These are phyloP conservation scores for Friedmanniomyces simplex DNA, from an alignment of 495 filamentous ascomycete species.

Conservation along the genomic window DNA sequence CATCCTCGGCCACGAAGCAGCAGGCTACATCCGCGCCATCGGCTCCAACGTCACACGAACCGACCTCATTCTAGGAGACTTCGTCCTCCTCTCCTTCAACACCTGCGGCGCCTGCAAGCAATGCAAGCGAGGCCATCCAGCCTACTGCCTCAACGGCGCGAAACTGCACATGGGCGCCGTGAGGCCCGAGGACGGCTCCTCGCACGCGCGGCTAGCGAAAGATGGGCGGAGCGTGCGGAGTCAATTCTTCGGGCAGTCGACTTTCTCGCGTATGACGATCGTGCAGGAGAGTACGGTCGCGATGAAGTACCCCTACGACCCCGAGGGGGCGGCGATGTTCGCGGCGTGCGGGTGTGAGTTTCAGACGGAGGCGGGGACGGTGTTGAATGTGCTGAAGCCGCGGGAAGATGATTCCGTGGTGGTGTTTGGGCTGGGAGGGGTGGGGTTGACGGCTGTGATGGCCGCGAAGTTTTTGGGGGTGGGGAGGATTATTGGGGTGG, in stretches of 20 bases:
- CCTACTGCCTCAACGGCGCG: constrained; percentile 10
- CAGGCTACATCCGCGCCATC: constrained; percentile 19
- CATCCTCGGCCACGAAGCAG: constrained; percentile 21
- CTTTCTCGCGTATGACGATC: constrained; percentile 16
- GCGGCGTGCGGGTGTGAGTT: constrained; percentile 35
- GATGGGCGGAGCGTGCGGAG: constrained; percentile 4
- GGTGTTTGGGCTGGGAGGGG: constrained; percentile 21
- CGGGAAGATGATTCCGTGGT: constrained; percentile 12
- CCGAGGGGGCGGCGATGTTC: constrained; percentile 22
- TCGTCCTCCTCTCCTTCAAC: constrained; percentile 28
- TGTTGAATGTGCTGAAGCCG: constrained; percentile 21
- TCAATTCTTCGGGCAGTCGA: constrained; percentile 25
- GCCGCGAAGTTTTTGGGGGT: constrained; percentile 18
- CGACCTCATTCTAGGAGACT: constrained; percentile 16
- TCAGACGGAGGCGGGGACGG: constrained; percentile 32
- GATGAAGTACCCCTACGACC: constrained; percentile 21
- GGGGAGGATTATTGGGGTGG: constrained; percentile 21
- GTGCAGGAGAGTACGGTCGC: constrained; percentile 25
- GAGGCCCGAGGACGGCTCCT: neutral
- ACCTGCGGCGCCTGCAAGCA: constrained; percentile 28
- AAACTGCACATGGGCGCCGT: constrained; percentile 9
- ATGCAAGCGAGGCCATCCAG: constrained; percentile 26
- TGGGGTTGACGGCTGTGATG: constrained; percentile 25
- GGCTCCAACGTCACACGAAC: constrained; percentile 14
- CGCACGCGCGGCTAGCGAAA: neutral